Evolutionary conservation across 805 yeast genomes (phyloP).

Genomic region (Zygotorulaspora chibaensis): DNA sequence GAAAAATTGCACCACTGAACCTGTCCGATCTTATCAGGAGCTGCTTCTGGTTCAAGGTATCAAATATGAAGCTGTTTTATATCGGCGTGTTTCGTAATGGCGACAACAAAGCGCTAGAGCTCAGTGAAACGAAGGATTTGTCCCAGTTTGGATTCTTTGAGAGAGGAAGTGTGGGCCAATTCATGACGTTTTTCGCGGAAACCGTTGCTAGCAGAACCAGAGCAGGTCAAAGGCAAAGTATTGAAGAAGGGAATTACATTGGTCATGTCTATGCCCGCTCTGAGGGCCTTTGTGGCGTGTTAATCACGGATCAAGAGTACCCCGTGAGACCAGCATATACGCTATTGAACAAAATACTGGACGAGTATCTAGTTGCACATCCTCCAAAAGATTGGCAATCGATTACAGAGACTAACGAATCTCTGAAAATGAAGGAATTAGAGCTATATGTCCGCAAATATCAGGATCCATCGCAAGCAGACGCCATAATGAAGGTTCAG

Average conservation of each 20-base stretch:
- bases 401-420: conserved; percentile 41
- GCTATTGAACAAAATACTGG: conserved; percentile 80
- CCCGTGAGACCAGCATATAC: conserved; percentile 97
- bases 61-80: conserved; percentile 82
- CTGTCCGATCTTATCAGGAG: neutral
- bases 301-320: conserved; percentile 91
- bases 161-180: conserved; percentile 75
- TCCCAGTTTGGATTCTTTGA: conserved; percentile 88
- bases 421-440: conserved; percentile 43
- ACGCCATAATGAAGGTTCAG: conserved; percentile 93
- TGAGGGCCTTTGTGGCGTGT: conserved; percentile 88
- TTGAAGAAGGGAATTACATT: conserved; percentile 85
- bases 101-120: conserved; percentile 62
- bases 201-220: conserved; percentile 86
- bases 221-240: conserved; percentile 88
- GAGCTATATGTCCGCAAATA: conserved; percentile 72
- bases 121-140: conserved; percentile 76
- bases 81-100: conserved; percentile 75
- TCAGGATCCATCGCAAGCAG: conserved; percentile 97
- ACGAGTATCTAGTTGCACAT: conserved; percentile 81
- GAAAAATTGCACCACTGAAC: too few relatives aligned
- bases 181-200: conserved; percentile 89
- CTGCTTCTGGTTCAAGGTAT: neutral
- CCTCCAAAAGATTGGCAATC: conserved; percentile 69
- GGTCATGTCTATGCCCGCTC: conserved; percentile 89